These are phyloP conservation scores for Ceriops zippeliana DNA, from an alignment of 345 rosid species.

Conservation along the genomic window DNA sequence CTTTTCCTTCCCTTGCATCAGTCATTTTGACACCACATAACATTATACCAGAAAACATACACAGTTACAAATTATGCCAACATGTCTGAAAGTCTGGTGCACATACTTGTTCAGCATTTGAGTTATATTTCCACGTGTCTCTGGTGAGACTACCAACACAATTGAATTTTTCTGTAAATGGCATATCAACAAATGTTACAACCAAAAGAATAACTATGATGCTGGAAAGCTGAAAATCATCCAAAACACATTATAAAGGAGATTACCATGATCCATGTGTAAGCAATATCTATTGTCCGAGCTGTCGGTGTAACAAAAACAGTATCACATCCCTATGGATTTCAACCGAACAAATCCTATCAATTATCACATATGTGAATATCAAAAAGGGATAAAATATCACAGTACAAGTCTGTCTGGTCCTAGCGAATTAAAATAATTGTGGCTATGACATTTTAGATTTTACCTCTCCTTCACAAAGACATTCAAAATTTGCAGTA, in stretches of 20 bases:
- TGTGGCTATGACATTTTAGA: neutral
- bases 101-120: constrained; percentile 75
- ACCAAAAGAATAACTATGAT: constrained; percentile 7
- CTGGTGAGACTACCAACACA: constrained; percentile 62
- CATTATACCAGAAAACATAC: neutral
- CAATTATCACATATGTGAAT: constrained; percentile 25
- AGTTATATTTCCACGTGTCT: constrained; percentile 49
- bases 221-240: neutral
- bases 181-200: constrained; percentile 4
- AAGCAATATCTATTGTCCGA: constrained; percentile 76
- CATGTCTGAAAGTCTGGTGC: neutral
- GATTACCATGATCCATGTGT: constrained; percentile 84
- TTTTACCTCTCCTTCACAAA: constrained; percentile 68
- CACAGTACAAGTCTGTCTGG: neutral
- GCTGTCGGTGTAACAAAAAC: constrained; percentile 89
- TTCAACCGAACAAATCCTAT: constrained; percentile 33
- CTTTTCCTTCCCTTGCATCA: too few species aligned
- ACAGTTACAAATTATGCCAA: neutral
- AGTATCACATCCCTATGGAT: constrained; percentile 83
- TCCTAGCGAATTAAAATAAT: neutral
- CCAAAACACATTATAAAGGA: constrained; percentile 12
- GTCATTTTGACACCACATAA: neutral
- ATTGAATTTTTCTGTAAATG: constrained; percentile 68
- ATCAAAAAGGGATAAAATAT: constrained; percentile 19
- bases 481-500: constrained; percentile 82